Evolutionary conservation across 2,329 filamentous ascomycete species (phyloP), one percentile per base, ranked within the genome.

Genomic region (Penicillium vulpinum): DNA sequence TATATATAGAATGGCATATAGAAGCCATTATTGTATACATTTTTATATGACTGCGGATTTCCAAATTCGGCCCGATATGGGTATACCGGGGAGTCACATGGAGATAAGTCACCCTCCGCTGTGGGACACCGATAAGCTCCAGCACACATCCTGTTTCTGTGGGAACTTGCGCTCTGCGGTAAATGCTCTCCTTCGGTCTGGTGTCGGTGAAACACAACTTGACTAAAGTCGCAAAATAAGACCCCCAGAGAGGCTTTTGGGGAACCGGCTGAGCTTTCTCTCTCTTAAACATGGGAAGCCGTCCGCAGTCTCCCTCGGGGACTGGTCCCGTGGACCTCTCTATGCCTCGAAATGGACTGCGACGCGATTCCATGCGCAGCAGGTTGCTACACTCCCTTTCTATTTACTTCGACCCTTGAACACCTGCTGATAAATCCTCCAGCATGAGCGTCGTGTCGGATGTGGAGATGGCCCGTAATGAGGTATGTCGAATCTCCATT

Each of bases 391-490:
- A 7, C 10, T 21, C 46, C 13, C 13, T 24, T 10, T 13, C 9
- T 29, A 3, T 18, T 8, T 22, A 8, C 9, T 22, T 11, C 3
- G 2, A 11, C 16, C 8, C 4, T 39, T 38, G 31, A 7, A 41
- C 21, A 21, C 18, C 13, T 41, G 40, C 68, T 73, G 45, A 74
- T 31, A 4, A n/a, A 40, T 16, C 28, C 9, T 51, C 6, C 62
- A 83, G 79, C 64, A 75, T 87, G 35, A 96, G 91, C 75, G 88
- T 97, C 65, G 88, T 96, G 66, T 91, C 91, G 64, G 91, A 96
- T 75, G 92, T 97, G n/a, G 93, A 97, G 73, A 97, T 99, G 94
- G 93, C 94, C 21, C 91, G 95, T 50, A 91, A 96, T 73, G 93
- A 97, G 84, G 90, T 94, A 70, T 51, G 76, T 67, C 56, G 63